A percentile compares a stretch with the other conserved stretches of the same genome.
Conservation (phyloP, 2,329 filamentous ascomycete genomes). For the Sarocladiaceae sp. region DNA sequence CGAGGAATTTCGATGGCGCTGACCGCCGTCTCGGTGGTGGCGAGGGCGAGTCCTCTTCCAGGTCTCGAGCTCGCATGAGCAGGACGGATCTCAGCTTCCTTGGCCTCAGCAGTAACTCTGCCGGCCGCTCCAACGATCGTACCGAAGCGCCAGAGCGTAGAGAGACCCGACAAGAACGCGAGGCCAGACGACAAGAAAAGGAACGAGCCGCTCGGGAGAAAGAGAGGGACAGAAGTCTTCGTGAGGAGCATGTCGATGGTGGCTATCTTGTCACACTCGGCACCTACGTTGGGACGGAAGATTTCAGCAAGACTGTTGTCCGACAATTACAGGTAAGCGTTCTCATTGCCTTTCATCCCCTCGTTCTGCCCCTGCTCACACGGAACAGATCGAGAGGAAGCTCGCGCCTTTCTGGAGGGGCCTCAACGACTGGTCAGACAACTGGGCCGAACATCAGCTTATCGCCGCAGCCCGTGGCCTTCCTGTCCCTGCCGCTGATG, state of each 20-base stretch:
- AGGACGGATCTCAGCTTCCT: slow-evolving; percentile 42
- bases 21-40: no score
- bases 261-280: slow-evolving; percentile 92
- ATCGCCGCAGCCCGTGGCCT: slow-evolving; percentile 81
- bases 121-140: slow-evolving; percentile 28
- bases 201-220: slow-evolving; percentile 70
- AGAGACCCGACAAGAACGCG: slow-evolving; percentile 86
- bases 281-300: slow-evolving; percentile 85
- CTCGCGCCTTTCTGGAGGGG: slow-evolving; percentile 95
- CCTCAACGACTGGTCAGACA: slow-evolving; percentile 78
- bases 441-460: slow-evolving; percentile 94
- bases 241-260: slow-evolving; percentile 88
- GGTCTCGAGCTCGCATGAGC: slow-evolving; percentile 21
- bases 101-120: slow-evolving; percentile 33
- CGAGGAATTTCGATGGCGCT: neutral
- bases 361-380: neutral
- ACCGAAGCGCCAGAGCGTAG: slow-evolving; percentile 52
- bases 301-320: slow-evolving; percentile 85
- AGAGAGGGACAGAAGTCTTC: slow-evolving; percentile 85
- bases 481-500: slow-evolving; percentile 76
- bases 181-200: slow-evolving; percentile 76
- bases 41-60: neutral
- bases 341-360: neutral
- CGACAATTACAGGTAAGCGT: slow-evolving; percentile 79
- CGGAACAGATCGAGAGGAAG: slow-evolving; percentile 73